Evolutionary conservation across 176 grass and related monocot genomes (phyloP), one percentile per base, ranked within the genome.

Genomic region (Tillandsia leiboldiana): DNA sequence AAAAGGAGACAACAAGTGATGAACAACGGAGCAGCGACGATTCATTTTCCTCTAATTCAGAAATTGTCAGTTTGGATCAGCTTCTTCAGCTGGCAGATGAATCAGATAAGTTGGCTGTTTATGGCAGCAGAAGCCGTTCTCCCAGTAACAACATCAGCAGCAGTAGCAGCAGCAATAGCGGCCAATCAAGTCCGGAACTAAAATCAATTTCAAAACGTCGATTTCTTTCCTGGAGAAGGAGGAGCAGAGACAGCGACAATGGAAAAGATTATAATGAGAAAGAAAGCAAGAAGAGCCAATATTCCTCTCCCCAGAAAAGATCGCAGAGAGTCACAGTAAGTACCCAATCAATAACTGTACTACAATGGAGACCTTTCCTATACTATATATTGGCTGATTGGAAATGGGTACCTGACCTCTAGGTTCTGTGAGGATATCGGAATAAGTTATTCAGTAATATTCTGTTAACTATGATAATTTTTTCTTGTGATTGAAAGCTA

Each of bases 121-220:
- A 67, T n/a, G 65, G 63, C 56, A 83, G 20, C 65, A 84, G 77
- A 11, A 61, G 22, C 0, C 22, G 56, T 23, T 2, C 56, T 47
- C 73, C 75, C 0, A 51, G 76, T 17, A 87, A 72, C 48, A 76
- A 77, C 1, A 24, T 24, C 70, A 83, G 81, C 53, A 49, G 23
- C 5, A 50, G 11, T 27, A 17, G 66, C 9, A 85, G 82, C 70
- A 73, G 66, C 42, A 81, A 81, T 61, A 90, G 77, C 24, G 85
- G 82, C 1, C 65, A 71, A 23, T 81, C 82, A 1, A 92, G 85
- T 75, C 89, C 89, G 5, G 89, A 92, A 23, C 70, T 72, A 0
- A 77, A 58, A 15, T 83, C 70, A 4, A 80, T 75, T 23, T 85
- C 82, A 14, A 92, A 85, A 59, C 71, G 76, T 23, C 63, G 79